These are phyloP conservation scores for Trypanosoma lewisi DNA, from an alignment of 208 protist genomes.

Conservation along the genomic window DNA sequence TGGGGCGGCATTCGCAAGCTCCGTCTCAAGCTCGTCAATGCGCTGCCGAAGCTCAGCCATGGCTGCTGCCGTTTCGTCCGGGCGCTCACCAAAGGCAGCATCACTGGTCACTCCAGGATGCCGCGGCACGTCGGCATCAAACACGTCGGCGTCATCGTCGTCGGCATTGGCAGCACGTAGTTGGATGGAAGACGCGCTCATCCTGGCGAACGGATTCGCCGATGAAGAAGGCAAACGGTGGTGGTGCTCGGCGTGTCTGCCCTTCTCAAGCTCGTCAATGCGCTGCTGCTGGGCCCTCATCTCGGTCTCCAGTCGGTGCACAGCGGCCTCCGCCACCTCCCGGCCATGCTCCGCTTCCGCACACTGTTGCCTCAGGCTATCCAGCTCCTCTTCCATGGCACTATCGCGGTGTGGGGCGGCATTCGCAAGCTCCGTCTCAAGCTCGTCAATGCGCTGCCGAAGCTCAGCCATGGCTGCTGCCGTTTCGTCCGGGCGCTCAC, in stretches of 20 bases:
- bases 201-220: background rate
- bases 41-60: constrained; percentile 37
- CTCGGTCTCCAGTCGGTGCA: too few relatives aligned
- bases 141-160: background rate
- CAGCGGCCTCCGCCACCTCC: too few relatives aligned
- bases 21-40: constrained; percentile 27
- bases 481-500: too few relatives aligned
- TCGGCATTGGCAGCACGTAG: background rate
- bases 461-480: too few relatives aligned
- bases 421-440: too few relatives aligned
- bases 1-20: background rate
- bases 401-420: too few relatives aligned
- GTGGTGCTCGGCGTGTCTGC: background rate
- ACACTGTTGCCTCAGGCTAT: too few relatives aligned
- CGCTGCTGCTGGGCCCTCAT: too few relatives aligned
- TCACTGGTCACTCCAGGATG: constrained; percentile 51
- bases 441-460: too few relatives aligned
- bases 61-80: constrained; percentile 43
- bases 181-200: background rate
- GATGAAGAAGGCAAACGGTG: background rate
- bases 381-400: too few relatives aligned
- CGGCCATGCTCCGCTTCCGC: too few relatives aligned
- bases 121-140: background rate
- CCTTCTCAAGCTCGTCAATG: too few relatives aligned
- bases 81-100: constrained; percentile 38